Conservation (phyloP, 768 basidiomycete species). For the Steccherinum ochraceum region DNA sequence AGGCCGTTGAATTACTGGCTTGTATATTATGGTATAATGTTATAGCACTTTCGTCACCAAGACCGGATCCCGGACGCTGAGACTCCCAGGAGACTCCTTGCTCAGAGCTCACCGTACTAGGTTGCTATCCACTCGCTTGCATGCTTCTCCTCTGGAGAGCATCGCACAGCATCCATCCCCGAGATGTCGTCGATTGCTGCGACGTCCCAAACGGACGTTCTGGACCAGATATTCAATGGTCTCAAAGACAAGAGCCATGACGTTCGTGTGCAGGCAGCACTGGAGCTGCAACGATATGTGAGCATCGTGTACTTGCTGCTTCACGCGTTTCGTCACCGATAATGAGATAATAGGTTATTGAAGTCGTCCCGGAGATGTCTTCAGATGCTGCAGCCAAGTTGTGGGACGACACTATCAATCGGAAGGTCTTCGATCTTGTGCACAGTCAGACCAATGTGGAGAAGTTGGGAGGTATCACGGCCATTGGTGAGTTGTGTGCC, state of each 20-base stretch:
- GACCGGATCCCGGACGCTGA: too few relatives aligned
- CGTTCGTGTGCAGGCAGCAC: constrained; percentile 58
- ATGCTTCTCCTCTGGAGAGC: background rate
- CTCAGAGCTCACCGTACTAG: too few relatives aligned
- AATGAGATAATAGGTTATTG: constrained; percentile 48
- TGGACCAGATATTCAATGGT: constrained; percentile 61
- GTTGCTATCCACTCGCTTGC: background rate
- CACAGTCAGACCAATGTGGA: constrained; percentile 76
- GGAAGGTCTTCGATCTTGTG: constrained; percentile 72
- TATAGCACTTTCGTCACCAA: too few relatives aligned
- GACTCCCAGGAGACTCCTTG: too few relatives aligned
- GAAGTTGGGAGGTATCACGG: constrained; percentile 80
- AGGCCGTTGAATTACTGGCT: constrained; percentile 27
- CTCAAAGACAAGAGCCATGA: constrained; percentile 63
- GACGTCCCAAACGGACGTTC: constrained; percentile 52
- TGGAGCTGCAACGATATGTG: constrained; percentile 72
- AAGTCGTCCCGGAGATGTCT: constrained; percentile 72
- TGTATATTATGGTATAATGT: background rate
- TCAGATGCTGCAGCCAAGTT: constrained; percentile 75
- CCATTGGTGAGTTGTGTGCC: constrained; percentile 58
- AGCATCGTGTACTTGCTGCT: constrained; percentile 19
- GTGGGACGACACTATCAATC: constrained; percentile 83
- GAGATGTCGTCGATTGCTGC: constrained; percentile 58
- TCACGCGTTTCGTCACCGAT: constrained; percentile 2
- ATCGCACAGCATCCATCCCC: background rate